Evolutionary conservation across 306 rosid species (phyloP).

Genomic region (Glycine latifolia): DNA sequence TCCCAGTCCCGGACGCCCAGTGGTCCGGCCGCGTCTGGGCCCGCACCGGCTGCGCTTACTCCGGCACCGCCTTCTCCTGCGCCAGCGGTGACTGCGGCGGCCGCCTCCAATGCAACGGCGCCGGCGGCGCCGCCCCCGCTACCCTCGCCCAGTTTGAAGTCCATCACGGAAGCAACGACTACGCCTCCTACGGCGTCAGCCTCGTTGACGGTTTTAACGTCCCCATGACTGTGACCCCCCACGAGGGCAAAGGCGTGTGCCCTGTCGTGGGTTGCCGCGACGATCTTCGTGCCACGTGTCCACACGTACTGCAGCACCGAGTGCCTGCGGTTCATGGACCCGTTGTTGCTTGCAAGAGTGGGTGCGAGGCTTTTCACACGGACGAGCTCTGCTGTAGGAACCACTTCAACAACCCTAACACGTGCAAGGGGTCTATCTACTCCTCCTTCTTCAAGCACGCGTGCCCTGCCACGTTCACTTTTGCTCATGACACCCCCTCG

Average conservation of each 20-base stretch:
- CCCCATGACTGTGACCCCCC: conserved; percentile 82
- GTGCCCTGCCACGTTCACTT: conserved; percentile 77
- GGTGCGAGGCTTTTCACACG: conserved; percentile 72
- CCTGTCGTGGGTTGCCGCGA: conserved; percentile 81
- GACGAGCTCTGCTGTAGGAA: conserved; percentile 84
- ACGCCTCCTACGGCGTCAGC: conserved; percentile 84
- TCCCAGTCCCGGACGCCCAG: conserved; percentile 69
- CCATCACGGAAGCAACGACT: conserved; percentile 74
- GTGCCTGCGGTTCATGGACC: conserved; percentile 51
- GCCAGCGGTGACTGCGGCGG: conserved; percentile 87
- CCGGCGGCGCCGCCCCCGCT: conserved; percentile 64
- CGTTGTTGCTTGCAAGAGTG: conserved; percentile 89
- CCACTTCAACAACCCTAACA: conserved; percentile 68
- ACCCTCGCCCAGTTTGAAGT: conserved; percentile 69
- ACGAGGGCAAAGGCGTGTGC: conserved; percentile 86
- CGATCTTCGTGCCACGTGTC: conserved; percentile 74
- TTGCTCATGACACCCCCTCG: conserved; percentile 77
- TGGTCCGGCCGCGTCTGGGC: conserved; percentile 99
- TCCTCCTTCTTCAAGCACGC: conserved; percentile 75
- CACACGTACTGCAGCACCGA: conserved; percentile 58
- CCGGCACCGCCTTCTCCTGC: conserved; percentile 61
- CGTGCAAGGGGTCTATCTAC: conserved; percentile 60
- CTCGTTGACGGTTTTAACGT: conserved; percentile 92
- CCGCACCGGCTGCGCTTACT: conserved; percentile 67
- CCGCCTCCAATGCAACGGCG: conserved; percentile 74